A percentile compares a stretch with the other conserved stretches of the same genome.
Conservation (phyloP, 805 yeast species). For the Ogataea allantospora region DNA sequence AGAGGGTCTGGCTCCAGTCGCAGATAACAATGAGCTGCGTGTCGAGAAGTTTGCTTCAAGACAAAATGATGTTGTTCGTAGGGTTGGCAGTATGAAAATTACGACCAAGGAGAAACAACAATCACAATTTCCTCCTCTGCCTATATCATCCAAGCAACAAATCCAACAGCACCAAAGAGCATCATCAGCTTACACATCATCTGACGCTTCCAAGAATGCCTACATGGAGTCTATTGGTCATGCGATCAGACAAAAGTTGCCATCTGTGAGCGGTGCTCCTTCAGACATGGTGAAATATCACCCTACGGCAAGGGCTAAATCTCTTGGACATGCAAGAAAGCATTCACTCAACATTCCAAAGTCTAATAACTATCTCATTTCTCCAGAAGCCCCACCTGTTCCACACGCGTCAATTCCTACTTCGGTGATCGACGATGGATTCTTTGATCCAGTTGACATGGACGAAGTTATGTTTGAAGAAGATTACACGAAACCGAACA, state of each 20-base stretch:
- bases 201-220: slow-evolving; percentile 32
- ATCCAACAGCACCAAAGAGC: slow-evolving; percentile 37
- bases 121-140: slow-evolving; percentile 31
- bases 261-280: slow-evolving; percentile 33
- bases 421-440: slow-evolving; percentile 48
- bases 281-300: slow-evolving; percentile 42
- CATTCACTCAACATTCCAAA: slow-evolving; percentile 46
- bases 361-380: slow-evolving; percentile 18
- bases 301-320: slow-evolving; percentile 86
- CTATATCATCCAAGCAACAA: slow-evolving; percentile 28
- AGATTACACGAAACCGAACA: slow-evolving; percentile 25
- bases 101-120: slow-evolving; percentile 53
- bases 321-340: slow-evolving; percentile 77
- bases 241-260: slow-evolving; percentile 10
- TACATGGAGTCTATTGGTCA: slow-evolving; percentile 10
- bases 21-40: slow-evolving; percentile 12
- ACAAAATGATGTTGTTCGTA: slow-evolving; percentile 41
- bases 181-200: slow-evolving; percentile 37
- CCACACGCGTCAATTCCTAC: slow-evolving; percentile 34
- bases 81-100: slow-evolving; percentile 62
- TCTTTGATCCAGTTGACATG: slow-evolving; percentile 55
- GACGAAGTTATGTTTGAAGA: slow-evolving; percentile 34
- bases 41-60: slow-evolving; percentile 16
- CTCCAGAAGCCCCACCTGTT: slow-evolving; percentile 41
- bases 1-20: slow-evolving; percentile 21